Conservation (phyloP, 2,329 filamentous ascomycete species). For the Canariomyces notabilis region DNA sequence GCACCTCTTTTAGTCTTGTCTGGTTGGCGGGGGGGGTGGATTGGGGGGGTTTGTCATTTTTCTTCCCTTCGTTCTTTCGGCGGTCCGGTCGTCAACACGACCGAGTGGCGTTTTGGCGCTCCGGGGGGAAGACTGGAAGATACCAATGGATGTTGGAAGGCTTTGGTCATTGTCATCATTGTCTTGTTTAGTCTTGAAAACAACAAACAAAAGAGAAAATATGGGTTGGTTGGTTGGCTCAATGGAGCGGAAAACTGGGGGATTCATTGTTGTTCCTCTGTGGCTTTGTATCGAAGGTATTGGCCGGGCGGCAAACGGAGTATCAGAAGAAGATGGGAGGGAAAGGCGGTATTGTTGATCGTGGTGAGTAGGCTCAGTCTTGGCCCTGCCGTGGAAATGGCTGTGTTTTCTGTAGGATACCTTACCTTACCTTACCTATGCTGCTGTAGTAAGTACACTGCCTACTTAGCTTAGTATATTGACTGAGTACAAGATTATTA, state of each 20-base stretch:
- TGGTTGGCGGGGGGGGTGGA: conserved; percentile 3
- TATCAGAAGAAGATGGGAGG: neutral
- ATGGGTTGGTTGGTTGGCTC: neutral
- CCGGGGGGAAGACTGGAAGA: conserved; percentile 21
- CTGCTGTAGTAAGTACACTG: neutral
- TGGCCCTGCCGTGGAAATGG: neutral
- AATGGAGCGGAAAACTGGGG: neutral
- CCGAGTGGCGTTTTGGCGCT: conserved; percentile 24
- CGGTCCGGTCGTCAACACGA: conserved; percentile 15
- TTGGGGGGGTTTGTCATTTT: neutral
- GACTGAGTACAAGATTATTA: neutral
- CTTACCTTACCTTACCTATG: too few relatives aligned
- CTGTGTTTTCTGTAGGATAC: neutral
- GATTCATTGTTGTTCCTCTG: too few relatives aligned
- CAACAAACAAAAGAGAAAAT: neutral
- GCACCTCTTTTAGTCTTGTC: neutral
- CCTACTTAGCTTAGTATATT: conserved; percentile 9
- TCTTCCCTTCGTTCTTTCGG: conserved; percentile 5
- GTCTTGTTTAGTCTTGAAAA: neutral
- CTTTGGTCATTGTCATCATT: conserved; percentile 6
- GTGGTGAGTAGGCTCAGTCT: neutral
- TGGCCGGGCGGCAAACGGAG: neutral
- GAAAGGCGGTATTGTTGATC: neutral
- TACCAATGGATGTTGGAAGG: conserved; percentile 18
- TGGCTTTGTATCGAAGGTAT: neutral